Conservation (phyloP, 2,329 filamentous ascomycete species). For the Ustulina deusta region DNA sequence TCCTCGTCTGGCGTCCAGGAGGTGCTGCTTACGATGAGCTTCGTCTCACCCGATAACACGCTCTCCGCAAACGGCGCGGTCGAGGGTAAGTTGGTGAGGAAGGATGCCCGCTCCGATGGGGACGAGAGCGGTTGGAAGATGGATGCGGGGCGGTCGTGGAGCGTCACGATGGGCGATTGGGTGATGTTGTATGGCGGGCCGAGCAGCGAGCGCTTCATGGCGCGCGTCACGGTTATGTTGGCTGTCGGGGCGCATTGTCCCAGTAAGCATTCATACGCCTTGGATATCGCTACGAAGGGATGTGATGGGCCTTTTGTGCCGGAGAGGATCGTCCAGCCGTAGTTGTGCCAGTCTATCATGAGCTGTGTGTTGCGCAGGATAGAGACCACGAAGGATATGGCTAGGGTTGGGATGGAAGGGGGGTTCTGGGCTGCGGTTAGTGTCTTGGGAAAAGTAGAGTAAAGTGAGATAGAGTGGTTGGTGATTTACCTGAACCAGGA, state of each 20-base stretch:
- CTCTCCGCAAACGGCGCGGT: slow-evolving; percentile 70
- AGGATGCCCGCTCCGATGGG: slow-evolving; percentile 61
- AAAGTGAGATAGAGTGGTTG: background rate
- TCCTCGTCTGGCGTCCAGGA: slow-evolving; percentile 99
- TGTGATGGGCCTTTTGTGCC: slow-evolving; percentile 69
- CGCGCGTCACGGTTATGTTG: slow-evolving; percentile 89
- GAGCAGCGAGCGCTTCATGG: slow-evolving; percentile 82
- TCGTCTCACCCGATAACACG: slow-evolving; percentile 69
- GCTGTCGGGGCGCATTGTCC: slow-evolving; percentile 74
- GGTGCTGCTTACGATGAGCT: slow-evolving; percentile 88
- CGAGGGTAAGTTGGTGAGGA: slow-evolving; percentile 74
- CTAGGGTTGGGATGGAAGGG: slow-evolving; percentile 91
- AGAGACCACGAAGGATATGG: slow-evolving; percentile 78
- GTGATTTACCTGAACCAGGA: slow-evolving; percentile 77
- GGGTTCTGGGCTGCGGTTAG: slow-evolving; percentile 74
- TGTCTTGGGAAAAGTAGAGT: slow-evolving; percentile 9
- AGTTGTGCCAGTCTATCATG: slow-evolving; percentile 98
- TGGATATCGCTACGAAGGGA: slow-evolving; percentile 81
- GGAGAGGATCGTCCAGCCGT: slow-evolving; percentile 92
- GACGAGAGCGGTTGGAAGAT: slow-evolving; percentile 79
- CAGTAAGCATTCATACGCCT: slow-evolving; percentile 80
- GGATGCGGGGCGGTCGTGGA: slow-evolving; percentile 87
- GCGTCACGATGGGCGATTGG: slow-evolving; percentile 72
- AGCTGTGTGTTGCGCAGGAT: slow-evolving; percentile 82
- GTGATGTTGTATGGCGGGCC: slow-evolving; percentile 75